These are phyloP conservation scores for Claviceps sp. DNA, from an alignment of 2,329 filamentous ascomycete genomes.

Conservation along the genomic window DNA sequence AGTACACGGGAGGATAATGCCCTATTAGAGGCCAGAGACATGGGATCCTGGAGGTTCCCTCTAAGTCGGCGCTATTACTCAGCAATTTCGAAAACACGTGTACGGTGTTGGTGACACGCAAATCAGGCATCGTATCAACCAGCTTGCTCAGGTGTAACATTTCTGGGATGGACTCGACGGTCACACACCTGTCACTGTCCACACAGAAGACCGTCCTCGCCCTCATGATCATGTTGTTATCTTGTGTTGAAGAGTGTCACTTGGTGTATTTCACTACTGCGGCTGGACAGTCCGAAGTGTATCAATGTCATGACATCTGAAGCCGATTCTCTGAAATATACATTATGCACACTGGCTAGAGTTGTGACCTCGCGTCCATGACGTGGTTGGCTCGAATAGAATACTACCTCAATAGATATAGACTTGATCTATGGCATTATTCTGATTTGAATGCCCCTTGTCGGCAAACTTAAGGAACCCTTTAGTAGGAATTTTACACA, in stretches of 20 bases:
- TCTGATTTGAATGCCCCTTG: too few relatives aligned
- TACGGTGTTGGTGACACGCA: not conserved
- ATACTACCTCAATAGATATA: too few relatives aligned
- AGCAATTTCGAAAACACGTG: not conserved
- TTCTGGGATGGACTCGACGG: not conserved
- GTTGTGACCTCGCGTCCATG: too few relatives aligned
- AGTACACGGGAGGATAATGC: not conserved
- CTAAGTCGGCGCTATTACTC: not conserved
- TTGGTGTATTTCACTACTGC: not conserved
- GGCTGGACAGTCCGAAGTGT: too few relatives aligned
- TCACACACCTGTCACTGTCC: not conserved
- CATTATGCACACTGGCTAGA: too few relatives aligned
- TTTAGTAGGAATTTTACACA: too few relatives aligned
- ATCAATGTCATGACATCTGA: too few relatives aligned
- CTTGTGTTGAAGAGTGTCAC: not conserved
- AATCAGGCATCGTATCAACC: not conserved
- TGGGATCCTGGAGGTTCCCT: not conserved
- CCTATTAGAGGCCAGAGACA: not conserved
- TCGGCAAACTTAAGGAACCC: too few relatives aligned
- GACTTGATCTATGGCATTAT: too few relatives aligned
- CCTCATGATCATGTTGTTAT: not conserved
- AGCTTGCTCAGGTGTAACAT: not conserved
- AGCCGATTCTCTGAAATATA: too few relatives aligned
- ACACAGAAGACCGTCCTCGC: not conserved
- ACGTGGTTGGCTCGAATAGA: too few relatives aligned